Base-by-base conservation (phyloP, 768 basidiomycete species). In the Naganishia onofrii region DNA sequence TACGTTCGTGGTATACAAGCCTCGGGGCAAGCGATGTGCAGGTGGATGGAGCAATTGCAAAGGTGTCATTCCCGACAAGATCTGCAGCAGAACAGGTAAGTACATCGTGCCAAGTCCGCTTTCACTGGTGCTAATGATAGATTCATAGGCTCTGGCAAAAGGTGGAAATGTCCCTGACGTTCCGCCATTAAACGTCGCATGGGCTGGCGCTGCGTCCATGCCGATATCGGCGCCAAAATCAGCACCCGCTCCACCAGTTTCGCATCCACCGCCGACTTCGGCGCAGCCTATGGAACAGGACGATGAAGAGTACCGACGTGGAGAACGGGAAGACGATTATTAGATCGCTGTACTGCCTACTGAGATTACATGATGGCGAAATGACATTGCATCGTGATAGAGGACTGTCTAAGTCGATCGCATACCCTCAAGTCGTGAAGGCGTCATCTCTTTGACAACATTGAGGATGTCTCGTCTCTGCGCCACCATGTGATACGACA, bases 1-100 rank as follows among this genome's bases (percentile, higher is more conserved):
- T 93, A 70, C 86, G 86, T 72, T 88, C 90, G 74, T 94, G 91
- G 90, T 95, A 89, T 78, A 90, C 92, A 85, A 88, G 90, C 8
- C 73, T 73, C 32, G 78, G 76, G 3, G 78, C 75, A 31, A 67
- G 68, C 28, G 70, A 75, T 15, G 71, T 74, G 36, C 53, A 66
- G 3, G 70, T 58, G 3, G 70, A 72, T 60, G 73, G 67, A 19
- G 73, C 74, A 6, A 42, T n/a, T 51, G 38, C 73, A 29, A 70
- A 66, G 53, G 76, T 77, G 4, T 68, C 71, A 4, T 80, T 75
- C 66, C 74, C 76, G 23, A 73, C 73, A 60, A 68, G 78, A 36
- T 74, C 74, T 60, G 72, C 75, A 69, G 79, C 79, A n/a, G 79
- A 80, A 60, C 70, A 75, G 68, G 79, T 70, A 54, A 66, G 70